Percentiles rank a stretch among this genome's conserved stretches.
Conservation (phyloP, 148 eudicot species). For the Dysphania ambrosioides region DNA sequence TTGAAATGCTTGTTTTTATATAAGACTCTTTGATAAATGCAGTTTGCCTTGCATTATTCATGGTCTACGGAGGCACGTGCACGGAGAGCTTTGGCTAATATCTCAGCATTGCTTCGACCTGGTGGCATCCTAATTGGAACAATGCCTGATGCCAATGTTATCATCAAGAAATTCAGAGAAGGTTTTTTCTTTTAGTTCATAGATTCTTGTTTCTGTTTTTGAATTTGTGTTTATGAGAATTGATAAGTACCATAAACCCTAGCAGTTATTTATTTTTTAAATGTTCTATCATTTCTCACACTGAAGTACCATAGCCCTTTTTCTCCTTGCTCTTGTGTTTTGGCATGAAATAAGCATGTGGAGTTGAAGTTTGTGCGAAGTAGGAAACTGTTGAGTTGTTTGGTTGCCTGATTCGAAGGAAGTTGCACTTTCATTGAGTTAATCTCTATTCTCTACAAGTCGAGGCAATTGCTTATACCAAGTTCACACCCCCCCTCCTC, state of each 20-base stretch:
- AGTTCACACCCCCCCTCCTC: no score
- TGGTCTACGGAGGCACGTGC: constrained; percentile 99
- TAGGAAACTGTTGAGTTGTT: neutral
- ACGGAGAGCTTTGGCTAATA: constrained; percentile 90
- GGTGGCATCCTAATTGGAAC: constrained; percentile 97
- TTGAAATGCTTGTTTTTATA: neutral
- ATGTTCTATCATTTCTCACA: neutral
- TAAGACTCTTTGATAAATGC: constrained; percentile 30
- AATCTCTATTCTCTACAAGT: no score
- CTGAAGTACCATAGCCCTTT: no score
- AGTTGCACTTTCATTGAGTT: neutral
- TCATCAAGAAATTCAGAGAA: constrained; percentile 86
- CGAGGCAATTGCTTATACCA: no score
- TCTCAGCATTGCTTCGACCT: constrained; percentile 92
- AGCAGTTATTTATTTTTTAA: neutral
- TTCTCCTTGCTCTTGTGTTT: no score
- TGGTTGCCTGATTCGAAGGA: neutral
- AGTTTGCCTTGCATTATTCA: constrained; percentile 99
- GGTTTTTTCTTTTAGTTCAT: constrained; percentile 32
- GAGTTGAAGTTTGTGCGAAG: neutral
- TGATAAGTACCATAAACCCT: neutral
- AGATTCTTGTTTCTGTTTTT: neutral
- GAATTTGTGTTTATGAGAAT: neutral
- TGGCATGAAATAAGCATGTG: neutral
- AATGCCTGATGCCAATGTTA: constrained; percentile 98